phyloP scores from a whole-genome alignment of 805 yeast species.

The Sugiyamaella marilandica region DNA sequence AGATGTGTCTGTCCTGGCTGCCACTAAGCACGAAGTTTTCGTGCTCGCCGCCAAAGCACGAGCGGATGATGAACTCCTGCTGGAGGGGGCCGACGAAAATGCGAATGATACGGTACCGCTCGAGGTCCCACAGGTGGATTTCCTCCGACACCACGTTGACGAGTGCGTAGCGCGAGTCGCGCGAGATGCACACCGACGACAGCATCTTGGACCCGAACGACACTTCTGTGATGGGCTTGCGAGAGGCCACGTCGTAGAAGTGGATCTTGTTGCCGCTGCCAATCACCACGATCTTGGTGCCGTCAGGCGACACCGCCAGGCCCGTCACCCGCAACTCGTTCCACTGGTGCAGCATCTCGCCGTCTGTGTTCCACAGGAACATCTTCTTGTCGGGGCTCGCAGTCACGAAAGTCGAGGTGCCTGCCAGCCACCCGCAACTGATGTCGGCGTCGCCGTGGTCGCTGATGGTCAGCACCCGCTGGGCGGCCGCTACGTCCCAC shows the following conservation, averaged over 20 bases:
- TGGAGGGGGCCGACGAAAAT: slow-evolving; percentile 72
- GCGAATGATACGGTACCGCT: slow-evolving; percentile 50
- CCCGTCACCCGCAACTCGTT: slow-evolving; percentile 53
- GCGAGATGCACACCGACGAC: slow-evolving; percentile 60
- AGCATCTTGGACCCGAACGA: slow-evolving; percentile 48
- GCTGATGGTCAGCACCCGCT: slow-evolving; percentile 22
- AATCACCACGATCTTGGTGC: slow-evolving; percentile 56
- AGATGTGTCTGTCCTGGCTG: slow-evolving; percentile 73
- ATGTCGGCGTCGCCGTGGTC: slow-evolving; percentile 31
- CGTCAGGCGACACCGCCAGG: slow-evolving; percentile 61
- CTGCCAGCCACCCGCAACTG: slow-evolving; percentile 69
- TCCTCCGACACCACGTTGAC: slow-evolving; percentile 71
- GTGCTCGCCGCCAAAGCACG: slow-evolving; percentile 68
- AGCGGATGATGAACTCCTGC: slow-evolving; percentile 62
- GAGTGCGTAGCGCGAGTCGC: slow-evolving; percentile 51
- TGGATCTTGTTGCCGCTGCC: slow-evolving; percentile 59
- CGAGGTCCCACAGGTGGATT: slow-evolving; percentile 75
- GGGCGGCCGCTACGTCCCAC: slow-evolving; percentile 54
- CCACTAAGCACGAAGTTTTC: slow-evolving; percentile 76
- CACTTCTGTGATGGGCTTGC: slow-evolving; percentile 42
- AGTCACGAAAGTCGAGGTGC: slow-evolving; percentile 51
- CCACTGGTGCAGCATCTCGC: slow-evolving; percentile 30
- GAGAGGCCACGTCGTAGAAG: slow-evolving; percentile 48
- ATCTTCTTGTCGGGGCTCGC: slow-evolving; percentile 75
- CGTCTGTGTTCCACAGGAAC: slow-evolving; percentile 40